Evolutionary conservation across 2,329 filamentous ascomycete species (phyloP).

Genomic region (Monosporascus sp.): DNA sequence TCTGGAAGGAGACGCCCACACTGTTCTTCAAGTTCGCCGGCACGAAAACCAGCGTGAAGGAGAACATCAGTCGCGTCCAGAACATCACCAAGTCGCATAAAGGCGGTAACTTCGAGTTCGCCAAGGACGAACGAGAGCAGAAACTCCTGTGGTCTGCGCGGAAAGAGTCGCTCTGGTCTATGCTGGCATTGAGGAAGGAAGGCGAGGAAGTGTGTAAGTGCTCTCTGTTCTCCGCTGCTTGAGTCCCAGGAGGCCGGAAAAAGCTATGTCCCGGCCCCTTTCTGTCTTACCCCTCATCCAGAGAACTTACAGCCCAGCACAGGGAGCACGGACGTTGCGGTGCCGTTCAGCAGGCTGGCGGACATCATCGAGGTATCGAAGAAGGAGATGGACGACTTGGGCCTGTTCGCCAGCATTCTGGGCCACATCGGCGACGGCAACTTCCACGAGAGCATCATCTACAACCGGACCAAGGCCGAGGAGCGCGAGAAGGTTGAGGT

Average conservation of each 20-base stretch:
- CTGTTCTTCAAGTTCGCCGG: conserved; percentile 86
- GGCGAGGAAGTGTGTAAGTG: conserved; percentile 67
- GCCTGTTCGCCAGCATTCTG: conserved; percentile 80
- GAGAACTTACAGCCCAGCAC: background rate
- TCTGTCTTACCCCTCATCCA: background rate
- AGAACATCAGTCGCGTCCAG: conserved; percentile 68
- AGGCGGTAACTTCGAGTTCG: conserved; percentile 70
- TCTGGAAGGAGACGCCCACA: conserved; percentile 72
- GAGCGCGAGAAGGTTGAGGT: conserved; percentile 73
- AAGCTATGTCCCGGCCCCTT: too few relatives aligned
- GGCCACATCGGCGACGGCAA: conserved; percentile 93
- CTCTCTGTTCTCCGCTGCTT: conserved; percentile 36
- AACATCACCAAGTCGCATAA: conserved; percentile 61
- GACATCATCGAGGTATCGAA: conserved; percentile 80
- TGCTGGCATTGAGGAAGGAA: conserved; percentile 63
- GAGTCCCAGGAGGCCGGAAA: too few relatives aligned
- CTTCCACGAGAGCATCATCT: conserved; percentile 91
- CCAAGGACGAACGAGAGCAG: conserved; percentile 64
- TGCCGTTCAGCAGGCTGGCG: conserved; percentile 69
- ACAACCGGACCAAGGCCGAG: conserved; percentile 63
- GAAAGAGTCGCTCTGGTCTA: conserved; percentile 81
- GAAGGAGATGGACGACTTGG: conserved; percentile 80
- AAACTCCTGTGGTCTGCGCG: conserved; percentile 74
- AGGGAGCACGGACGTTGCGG: conserved; percentile 80
- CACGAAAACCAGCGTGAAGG: conserved; percentile 69